Conservation (phyloP, 2,329 filamentous ascomycete species). For the Plectosphaerella sp. region DNA sequence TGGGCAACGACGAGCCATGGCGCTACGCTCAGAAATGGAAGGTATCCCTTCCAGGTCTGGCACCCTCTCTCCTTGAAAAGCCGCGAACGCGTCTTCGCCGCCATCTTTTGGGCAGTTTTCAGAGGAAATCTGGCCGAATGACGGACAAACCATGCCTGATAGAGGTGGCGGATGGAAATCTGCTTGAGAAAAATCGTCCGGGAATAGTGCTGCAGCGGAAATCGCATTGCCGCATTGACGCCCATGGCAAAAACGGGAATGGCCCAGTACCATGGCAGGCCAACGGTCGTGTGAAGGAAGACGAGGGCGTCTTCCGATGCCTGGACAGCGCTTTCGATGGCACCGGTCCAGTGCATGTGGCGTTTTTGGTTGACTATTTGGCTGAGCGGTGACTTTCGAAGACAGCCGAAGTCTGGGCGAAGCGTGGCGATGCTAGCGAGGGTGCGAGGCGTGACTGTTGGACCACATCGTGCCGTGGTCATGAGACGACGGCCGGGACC, state of each 20-base stretch:
- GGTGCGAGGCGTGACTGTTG: neutral
- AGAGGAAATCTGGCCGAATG: neutral
- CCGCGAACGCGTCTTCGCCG: constrained; percentile 22
- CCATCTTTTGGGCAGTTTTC: constrained; percentile 17
- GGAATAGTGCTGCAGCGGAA: constrained; percentile 41
- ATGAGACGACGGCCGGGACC: neutral
- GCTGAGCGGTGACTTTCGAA: neutral
- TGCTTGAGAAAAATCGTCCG: constrained; percentile 23
- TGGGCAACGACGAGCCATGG: constrained; percentile 49
- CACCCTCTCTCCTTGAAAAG: constrained; percentile 34
- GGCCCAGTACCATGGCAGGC: constrained; percentile 48
- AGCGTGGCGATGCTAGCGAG: neutral
- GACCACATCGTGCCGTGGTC: neutral
- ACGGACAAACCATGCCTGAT: constrained; percentile 22
- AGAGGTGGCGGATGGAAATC: constrained; percentile 20
- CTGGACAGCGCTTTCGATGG: constrained; percentile 10
- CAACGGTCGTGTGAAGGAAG: constrained; percentile 33
- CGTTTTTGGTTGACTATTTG: neutral
- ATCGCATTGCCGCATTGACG: constrained; percentile 38
- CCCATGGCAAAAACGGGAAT: constrained; percentile 48
- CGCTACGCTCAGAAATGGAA: constrained; percentile 34
- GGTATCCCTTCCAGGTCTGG: constrained; percentile 42
- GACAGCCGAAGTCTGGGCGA: neutral
- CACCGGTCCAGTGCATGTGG: neutral
- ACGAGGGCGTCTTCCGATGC: neutral